phyloP scores from a whole-genome alignment of 1,139 yeast species.

The Pichia sp. region DNA sequence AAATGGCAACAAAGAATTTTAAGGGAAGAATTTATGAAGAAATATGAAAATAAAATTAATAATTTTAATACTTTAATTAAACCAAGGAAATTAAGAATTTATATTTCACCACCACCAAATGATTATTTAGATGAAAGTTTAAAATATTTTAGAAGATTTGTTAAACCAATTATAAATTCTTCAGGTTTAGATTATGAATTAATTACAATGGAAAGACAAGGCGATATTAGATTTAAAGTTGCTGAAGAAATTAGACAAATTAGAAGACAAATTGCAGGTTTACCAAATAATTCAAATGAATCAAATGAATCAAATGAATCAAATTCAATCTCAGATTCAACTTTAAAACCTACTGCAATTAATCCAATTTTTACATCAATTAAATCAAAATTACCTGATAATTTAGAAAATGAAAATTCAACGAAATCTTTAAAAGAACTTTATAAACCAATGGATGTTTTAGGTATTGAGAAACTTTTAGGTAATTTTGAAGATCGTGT shows the following conservation, averaged over 20 bases:
- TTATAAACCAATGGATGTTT: conserved; percentile 39
- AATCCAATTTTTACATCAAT: conserved; percentile 10
- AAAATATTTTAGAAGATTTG: conserved; percentile 65
- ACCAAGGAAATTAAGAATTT: conserved; percentile 75
- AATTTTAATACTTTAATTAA: conserved; percentile 35
- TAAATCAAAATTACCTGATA: no score
- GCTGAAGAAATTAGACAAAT: conserved; percentile 75
- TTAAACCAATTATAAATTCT: conserved; percentile 81
- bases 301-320: background rate
- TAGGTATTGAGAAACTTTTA: conserved; percentile 49
- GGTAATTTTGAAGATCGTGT: conserved; percentile 11
- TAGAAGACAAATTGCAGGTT: conserved; percentile 32
- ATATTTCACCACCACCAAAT: conserved; percentile 93
- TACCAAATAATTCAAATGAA: conserved; percentile 1
- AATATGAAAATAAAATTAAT: conserved; percentile 39
- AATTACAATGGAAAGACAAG: conserved; percentile 72
- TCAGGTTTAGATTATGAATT: conserved; percentile 84
- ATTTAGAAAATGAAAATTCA: background rate
- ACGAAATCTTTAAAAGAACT: no score
- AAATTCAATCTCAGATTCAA: background rate
- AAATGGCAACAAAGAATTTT: conserved; percentile 62
- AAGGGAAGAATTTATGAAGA: conserved; percentile 55
- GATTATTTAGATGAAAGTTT: conserved; percentile 77
- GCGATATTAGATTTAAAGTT: conserved; percentile 74
- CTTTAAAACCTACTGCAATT: no score